Evolutionary conservation across 768 basidiomycete genomes (phyloP).

Genomic region (Strobilomyces confusus): DNA sequence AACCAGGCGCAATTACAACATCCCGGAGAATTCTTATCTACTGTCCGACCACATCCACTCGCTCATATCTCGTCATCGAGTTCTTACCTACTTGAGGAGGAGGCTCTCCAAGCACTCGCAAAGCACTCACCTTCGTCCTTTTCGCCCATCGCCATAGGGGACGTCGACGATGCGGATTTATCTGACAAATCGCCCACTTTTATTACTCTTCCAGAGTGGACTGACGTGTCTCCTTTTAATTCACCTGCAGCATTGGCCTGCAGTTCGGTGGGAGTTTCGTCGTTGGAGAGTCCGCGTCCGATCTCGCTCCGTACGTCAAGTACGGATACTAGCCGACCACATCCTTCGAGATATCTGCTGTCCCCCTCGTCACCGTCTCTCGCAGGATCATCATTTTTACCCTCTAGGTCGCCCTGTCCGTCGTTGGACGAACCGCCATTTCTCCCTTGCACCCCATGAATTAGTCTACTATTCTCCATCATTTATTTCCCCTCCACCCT

Average conservation of each 20-base stretch:
- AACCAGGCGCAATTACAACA: background rate
- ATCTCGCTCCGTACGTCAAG: background rate
- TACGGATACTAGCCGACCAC: slow-evolving; percentile 1
- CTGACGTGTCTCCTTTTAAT: slow-evolving; percentile 6
- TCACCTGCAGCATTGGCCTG: slow-evolving; percentile 2
- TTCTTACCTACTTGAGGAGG: slow-evolving; percentile 16
- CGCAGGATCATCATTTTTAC: slow-evolving; percentile 14
- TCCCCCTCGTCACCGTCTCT: slow-evolving; percentile 1
- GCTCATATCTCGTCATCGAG: slow-evolving; percentile 31
- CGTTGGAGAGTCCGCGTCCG: background rate
- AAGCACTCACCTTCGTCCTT: slow-evolving; percentile 2
- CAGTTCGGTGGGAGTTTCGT: background rate
- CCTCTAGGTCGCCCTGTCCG: slow-evolving; percentile 10
- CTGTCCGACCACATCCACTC: slow-evolving; percentile 16
- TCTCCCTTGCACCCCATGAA: slow-evolving; percentile 3
- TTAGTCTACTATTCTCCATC: too few species aligned
- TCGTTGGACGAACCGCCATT: slow-evolving; percentile 1
- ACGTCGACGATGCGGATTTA: background rate
- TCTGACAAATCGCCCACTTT: slow-evolving; percentile 4
- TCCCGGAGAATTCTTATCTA: background rate
- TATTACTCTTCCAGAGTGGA: slow-evolving; percentile 19
- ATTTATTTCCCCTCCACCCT: slow-evolving; percentile 50
- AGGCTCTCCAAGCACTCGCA: slow-evolving; percentile 12
- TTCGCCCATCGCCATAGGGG: background rate
- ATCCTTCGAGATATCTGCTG: background rate